Evolutionary conservation across 2,329 filamentous ascomycete species (phyloP).

Genomic region (Pseudogymnoascus sp.): DNA sequence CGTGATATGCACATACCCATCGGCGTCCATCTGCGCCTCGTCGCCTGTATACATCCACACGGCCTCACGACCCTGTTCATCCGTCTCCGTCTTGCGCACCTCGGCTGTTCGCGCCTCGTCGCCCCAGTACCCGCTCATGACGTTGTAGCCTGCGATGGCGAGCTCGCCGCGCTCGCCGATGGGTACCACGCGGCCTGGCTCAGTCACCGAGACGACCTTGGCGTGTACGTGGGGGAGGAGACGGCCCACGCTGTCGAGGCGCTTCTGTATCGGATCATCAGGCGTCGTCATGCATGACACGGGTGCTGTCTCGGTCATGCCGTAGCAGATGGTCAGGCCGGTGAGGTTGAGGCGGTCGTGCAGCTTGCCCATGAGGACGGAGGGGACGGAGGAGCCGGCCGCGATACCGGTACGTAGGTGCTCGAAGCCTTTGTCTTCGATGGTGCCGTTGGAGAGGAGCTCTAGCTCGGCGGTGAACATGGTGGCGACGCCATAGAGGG

Average conservation of each 20-base stretch:
- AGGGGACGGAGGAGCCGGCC: constrained; percentile 77
- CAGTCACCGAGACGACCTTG: constrained; percentile 65
- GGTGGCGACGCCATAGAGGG: constrained; percentile 81
- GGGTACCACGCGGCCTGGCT: constrained; percentile 51
- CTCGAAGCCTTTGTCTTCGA: constrained; percentile 45
- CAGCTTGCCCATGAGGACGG: constrained; percentile 68
- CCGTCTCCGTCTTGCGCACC: constrained; percentile 47
- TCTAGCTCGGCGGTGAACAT: constrained; percentile 92
- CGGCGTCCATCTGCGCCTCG: constrained; percentile 73
- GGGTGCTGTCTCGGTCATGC: constrained; percentile 32
- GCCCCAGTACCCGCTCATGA: constrained; percentile 89
- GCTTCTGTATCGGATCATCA: constrained; percentile 56
- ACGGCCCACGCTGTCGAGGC: constrained; percentile 64
- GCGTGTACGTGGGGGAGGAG: constrained; percentile 72
- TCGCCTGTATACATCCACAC: constrained; percentile 92
- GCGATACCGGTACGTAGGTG: constrained; percentile 81
- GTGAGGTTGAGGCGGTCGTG: constrained; percentile 66
- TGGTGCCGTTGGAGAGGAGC: constrained; percentile 48
- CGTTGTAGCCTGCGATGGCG: constrained; percentile 71
- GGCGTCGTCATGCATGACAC: constrained; percentile 60
- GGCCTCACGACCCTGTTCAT: constrained; percentile 17
- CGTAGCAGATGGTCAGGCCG: constrained; percentile 84
- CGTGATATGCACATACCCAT: constrained; percentile 83
- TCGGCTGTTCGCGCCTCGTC: constrained; percentile 61
- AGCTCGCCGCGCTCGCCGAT: constrained; percentile 68